phyloP scores from a whole-genome alignment of 169 alveolate species.

The Amoebophrya sp. region DNA sequence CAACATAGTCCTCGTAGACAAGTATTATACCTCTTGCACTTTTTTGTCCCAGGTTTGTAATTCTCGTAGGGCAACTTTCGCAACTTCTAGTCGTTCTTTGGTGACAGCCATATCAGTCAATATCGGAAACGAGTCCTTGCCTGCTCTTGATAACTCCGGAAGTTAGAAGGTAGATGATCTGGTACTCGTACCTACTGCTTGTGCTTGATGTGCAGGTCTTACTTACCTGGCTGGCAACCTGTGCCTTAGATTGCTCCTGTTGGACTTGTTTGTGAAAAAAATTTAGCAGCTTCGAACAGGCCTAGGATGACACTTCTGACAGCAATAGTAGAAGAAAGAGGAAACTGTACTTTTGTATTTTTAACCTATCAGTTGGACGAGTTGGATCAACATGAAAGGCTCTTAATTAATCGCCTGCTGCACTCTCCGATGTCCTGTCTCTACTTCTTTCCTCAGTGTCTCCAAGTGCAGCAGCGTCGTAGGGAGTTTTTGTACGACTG shows the following conservation, averaged over 20 bases:
- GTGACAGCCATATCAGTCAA: neutral
- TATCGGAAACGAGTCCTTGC: neutral
- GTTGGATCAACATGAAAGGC: too few species aligned
- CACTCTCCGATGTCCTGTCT: neutral
- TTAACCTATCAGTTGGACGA: too few species aligned
- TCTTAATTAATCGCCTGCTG: neutral
- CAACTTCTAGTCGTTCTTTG: neutral
- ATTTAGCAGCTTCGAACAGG: too few species aligned
- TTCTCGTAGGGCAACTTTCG: neutral
- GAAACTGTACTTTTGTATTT: too few species aligned
- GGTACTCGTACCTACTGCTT: too few species aligned
- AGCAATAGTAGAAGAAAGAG: too few species aligned
- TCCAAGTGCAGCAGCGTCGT: neutral
- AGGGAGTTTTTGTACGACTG: neutral
- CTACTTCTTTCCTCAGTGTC: neutral
- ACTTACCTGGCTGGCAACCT: too few species aligned
- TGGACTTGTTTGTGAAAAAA: too few species aligned
- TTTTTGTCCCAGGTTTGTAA: neutral
- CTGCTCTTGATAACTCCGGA: neutral
- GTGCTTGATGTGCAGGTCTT: too few species aligned
- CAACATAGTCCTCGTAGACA: neutral
- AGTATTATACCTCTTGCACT: neutral
- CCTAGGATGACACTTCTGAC: too few species aligned
- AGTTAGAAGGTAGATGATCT: too few species aligned
- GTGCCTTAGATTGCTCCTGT: too few species aligned